Conservation (phyloP, 169 alveolate genomes). For the Sarcocystis neurona region DNA sequence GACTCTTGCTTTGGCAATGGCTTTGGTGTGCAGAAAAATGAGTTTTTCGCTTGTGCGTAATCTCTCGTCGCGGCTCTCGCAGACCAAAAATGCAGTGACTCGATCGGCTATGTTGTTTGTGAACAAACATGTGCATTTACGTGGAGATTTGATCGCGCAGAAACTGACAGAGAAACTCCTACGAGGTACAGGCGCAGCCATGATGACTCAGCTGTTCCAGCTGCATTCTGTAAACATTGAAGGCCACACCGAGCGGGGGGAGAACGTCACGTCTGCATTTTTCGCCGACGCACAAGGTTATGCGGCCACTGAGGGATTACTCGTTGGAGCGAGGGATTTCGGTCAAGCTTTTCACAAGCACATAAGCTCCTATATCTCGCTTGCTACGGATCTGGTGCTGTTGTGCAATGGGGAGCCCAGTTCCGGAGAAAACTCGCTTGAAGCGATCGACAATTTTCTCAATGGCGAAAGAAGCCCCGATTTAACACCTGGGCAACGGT, state of each 20-base stretch:
- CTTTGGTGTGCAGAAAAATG: slow-evolving; percentile 57
- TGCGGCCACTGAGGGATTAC: slow-evolving; percentile 53
- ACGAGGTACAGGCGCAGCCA: slow-evolving; percentile 39
- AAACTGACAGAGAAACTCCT: slow-evolving; percentile 46
- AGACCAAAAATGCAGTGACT: slow-evolving; percentile 15
- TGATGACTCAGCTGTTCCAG: slow-evolving; percentile 61
- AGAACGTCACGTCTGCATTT: slow-evolving; percentile 35
- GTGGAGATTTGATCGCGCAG: slow-evolving; percentile 49
- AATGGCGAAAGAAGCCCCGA: too few relatives aligned
- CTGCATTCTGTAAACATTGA: slow-evolving; percentile 49
- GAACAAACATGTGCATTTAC: slow-evolving; percentile 19
- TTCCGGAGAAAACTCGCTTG: too few relatives aligned
- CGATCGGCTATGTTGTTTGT: slow-evolving; percentile 32
- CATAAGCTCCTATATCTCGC: neutral
- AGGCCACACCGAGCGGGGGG: slow-evolving; percentile 45
- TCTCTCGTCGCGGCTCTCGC: slow-evolving; percentile 32
- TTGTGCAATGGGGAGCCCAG: too few relatives aligned
- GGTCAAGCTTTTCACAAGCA: slow-evolving; percentile 33
- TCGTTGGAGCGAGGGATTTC: slow-evolving; percentile 55
- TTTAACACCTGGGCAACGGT: too few relatives aligned
- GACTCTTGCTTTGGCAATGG: slow-evolving; percentile 40
- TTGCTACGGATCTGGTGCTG: too few relatives aligned
- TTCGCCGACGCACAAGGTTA: slow-evolving; percentile 50
- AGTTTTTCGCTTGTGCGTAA: too few relatives aligned
- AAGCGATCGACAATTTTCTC: too few relatives aligned